Conservation (phyloP, 495 filamentous ascomycete genomes). For the Penicillium pulvis region DNA sequence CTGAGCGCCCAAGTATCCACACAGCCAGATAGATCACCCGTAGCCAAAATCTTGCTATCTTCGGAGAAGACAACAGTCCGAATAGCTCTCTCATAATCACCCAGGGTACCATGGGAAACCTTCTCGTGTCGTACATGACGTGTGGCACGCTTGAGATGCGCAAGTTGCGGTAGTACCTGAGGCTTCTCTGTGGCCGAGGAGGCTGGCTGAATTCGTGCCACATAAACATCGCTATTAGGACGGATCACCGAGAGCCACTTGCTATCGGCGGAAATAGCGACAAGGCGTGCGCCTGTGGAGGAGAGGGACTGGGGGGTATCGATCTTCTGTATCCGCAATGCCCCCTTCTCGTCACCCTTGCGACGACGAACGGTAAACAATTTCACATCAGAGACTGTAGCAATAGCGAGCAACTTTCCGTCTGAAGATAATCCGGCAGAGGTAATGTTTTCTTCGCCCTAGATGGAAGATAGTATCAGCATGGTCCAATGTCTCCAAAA, state of each 20-base stretch:
- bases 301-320: constrained; percentile 51
- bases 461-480: constrained; percentile 16
- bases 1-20: constrained; percentile 83
- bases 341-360: constrained; percentile 50
- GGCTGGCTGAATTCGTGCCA: constrained; percentile 46
- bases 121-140: constrained; percentile 58
- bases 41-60: constrained; percentile 75
- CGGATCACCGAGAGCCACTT: constrained; percentile 60
- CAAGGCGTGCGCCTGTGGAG: constrained; percentile 63
- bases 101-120: constrained; percentile 64
- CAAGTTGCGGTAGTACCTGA: constrained; percentile 48
- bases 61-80: constrained; percentile 76
- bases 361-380: constrained; percentile 60
- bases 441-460: constrained; percentile 86
- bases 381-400: constrained; percentile 77
- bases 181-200: constrained; percentile 38
- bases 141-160: constrained; percentile 58
- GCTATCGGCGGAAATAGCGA: constrained; percentile 54
- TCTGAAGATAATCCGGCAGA: constrained; percentile 72
- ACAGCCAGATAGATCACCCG: constrained; percentile 79
- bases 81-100: constrained; percentile 77
- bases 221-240: constrained; percentile 48
- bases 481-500: not conserved
- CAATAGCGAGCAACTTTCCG: constrained; percentile 73
- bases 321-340: constrained; percentile 70